Base-by-base conservation (phyloP, 331 rosid species). In the Ulmus americana region DNA sequence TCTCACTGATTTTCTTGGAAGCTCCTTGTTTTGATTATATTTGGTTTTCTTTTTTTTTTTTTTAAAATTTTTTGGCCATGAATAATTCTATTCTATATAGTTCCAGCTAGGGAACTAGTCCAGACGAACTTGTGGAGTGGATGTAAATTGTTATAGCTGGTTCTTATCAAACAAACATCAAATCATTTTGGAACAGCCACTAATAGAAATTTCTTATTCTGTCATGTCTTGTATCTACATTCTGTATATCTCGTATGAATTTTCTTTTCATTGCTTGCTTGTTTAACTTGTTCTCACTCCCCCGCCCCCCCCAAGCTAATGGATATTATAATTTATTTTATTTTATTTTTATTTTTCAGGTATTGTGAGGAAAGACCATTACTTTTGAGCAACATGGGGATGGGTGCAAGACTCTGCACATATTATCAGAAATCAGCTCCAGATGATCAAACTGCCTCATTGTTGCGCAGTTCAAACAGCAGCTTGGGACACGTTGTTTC, bases 331-430 rank as follows among this genome's bases (percentile, higher is more conserved):
- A 1, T 22, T 22, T 28, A 28, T 28, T 67, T 20, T 7, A 41
- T 52, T 52, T 40, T 68, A 57, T 71, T 67, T n/a, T 56, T 12
- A 28, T 76, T 70, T 74, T 65, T 44, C 61, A 92, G 98, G 85
- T 92, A 92, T 75, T 87, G 97, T 61, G 98, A 92, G 85, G 98
- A 92, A 82, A 85, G 95, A 69, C 98, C 98, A 74, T 80, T 89
- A 74, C 94, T 92, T 73, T 72, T 89, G 82, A 79, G 95, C 81
- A 92, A 87, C 74, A 79, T 69, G 69, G 98, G 98, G 64, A 89
- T 89, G 97, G 98, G 97, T 71, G 95, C 95, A 55, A 89, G 91
- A 68, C 85, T 92, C 16, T 92, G 98, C 77, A 92, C 95, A n/a
- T 92, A 92, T 73, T 88, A 89, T 76, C 95, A 86, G 76, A 92